Evolutionary conservation across 2,329 filamentous ascomycete species (phyloP).

Genomic region (Alternaria dauci): DNA sequence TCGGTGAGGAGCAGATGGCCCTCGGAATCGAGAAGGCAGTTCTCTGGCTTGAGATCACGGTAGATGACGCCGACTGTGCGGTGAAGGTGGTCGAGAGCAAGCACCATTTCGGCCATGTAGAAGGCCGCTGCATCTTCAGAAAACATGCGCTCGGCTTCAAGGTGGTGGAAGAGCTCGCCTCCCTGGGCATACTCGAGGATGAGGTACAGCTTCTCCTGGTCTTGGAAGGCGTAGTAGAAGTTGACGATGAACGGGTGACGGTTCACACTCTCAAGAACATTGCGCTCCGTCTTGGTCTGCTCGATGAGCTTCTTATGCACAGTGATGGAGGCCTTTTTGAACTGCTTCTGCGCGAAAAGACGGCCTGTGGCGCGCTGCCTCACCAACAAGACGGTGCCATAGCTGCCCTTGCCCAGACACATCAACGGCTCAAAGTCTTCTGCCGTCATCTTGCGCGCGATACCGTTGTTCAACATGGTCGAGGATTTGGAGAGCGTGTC

Average conservation of each 20-base stretch:
- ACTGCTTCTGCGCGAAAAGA: constrained; percentile 97
- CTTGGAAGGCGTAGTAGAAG: constrained; percentile 97
- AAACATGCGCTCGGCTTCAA: constrained; percentile 95
- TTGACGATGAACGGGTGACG: constrained; percentile 98
- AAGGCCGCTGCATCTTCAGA: constrained; percentile 87
- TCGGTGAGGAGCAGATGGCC: constrained; percentile 95
- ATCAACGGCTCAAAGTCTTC: constrained; percentile 89
- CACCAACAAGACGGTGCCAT: constrained; percentile 92
- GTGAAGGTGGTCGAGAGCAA: constrained; percentile 93
- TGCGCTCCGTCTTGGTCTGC: constrained; percentile 96
- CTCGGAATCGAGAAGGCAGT: constrained; percentile 89
- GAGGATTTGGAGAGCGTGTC: constrained; percentile 56
- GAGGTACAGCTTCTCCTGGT: constrained; percentile 95
- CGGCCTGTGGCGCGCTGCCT: constrained; percentile 87
- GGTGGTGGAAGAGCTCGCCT: constrained; percentile 94
- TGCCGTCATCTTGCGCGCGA: constrained; percentile 84
- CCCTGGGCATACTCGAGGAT: constrained; percentile 98
- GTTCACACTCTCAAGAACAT: constrained; percentile 94
- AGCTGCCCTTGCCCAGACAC: constrained; percentile 95
- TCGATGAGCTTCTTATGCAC: constrained; percentile 96
- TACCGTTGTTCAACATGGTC: constrained; percentile 55
- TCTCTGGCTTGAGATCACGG: constrained; percentile 96
- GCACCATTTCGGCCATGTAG: constrained; percentile 98
- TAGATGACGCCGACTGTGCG: constrained; percentile 93
- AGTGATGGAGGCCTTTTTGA: constrained; percentile 94